These are phyloP conservation scores for Zoysia pacifica DNA, from an alignment of 176 grass and related monocot genomes.

Conservation along the genomic window DNA sequence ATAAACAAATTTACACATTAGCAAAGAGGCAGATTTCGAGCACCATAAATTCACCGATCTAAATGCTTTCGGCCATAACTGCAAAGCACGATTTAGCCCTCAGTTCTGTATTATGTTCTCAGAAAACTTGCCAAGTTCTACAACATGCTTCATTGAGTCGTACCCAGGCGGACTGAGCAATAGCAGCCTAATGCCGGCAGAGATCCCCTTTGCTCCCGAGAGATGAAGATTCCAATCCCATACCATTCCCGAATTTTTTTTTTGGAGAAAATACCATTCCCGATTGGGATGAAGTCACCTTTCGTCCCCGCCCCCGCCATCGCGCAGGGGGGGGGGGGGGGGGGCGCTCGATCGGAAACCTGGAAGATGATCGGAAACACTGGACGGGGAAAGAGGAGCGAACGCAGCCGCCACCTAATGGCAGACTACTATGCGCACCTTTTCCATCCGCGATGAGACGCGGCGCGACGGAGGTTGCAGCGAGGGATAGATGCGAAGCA, in stretches of 20 bases:
- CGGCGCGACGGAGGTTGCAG: not conserved
- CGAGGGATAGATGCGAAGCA: not conserved
- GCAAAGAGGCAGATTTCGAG: not conserved
- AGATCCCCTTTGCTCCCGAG: not conserved
- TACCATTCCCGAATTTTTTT: too few relatives aligned
- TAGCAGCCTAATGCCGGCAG: not conserved
- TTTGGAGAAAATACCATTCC: not conserved
- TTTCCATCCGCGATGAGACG: too few relatives aligned
- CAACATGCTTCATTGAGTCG: not conserved
- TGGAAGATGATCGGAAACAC: too few relatives aligned
- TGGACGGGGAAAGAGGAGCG: not conserved
- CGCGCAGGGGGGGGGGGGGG: too few relatives aligned
- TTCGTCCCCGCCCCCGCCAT: not conserved
- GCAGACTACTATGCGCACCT: not conserved
- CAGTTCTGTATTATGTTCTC: too few relatives aligned
- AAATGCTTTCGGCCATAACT: not conserved
- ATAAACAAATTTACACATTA: not conserved
- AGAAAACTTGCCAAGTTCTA: not conserved
- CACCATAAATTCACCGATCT: not conserved
- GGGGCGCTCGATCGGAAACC: too few relatives aligned
- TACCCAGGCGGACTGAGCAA: not conserved
- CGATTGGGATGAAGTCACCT: not conserved
- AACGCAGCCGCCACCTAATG: not conserved
- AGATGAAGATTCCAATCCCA: not conserved
- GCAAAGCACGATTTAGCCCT: not conserved